These are phyloP conservation scores for Larix kaempferi DNA, from an alignment of 75 land plant species.

Conservation along the genomic window DNA sequence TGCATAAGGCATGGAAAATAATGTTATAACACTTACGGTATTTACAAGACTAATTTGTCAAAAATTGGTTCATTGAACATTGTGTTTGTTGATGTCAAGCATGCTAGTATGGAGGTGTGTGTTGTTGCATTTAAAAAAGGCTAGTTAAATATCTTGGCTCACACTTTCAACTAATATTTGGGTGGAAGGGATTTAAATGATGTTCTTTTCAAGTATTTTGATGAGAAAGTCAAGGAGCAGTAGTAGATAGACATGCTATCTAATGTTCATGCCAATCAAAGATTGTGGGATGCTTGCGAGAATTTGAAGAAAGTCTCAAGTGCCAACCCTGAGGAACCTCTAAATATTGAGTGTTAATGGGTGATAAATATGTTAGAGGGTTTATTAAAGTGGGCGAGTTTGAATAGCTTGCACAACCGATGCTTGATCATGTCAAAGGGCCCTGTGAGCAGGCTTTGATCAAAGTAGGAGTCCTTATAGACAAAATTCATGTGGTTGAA, in stretches of 20 bases:
- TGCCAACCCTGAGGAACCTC: conserved; percentile 54
- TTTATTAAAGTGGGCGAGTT: conserved; percentile 79
- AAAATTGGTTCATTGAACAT: conserved; percentile 50
- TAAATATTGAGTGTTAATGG: conserved; percentile 61
- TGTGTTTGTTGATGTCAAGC: conserved; percentile 58
- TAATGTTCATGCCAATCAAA: conserved; percentile 32
- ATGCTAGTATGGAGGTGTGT: conserved; percentile 60
- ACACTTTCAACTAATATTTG: too few species aligned
- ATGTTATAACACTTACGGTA: too few species aligned
- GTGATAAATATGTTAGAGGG: conserved; percentile 59
- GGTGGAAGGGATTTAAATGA: conserved; percentile 65
- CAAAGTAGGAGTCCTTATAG: conserved; percentile 51
- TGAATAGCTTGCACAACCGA: conserved; percentile 63
- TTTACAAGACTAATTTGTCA: conserved; percentile 62
- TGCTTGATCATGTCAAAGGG: conserved; percentile 64
- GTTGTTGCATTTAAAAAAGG: conserved; percentile 55
- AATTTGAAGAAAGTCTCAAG: too few species aligned
- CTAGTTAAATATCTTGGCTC: conserved; percentile 35
- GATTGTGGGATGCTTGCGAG: conserved; percentile 44
- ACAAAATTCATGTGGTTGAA: conserved; percentile 69
- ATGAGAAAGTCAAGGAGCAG: conserved; percentile 35
- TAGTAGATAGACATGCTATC: conserved; percentile 44
- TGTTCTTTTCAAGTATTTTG: conserved; percentile 42
- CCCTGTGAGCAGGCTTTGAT: too few species aligned
- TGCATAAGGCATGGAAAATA: too few species aligned